Base-by-base conservation (phyloP, 179 eudicot species). In the Patellifolia procumbens region DNA sequence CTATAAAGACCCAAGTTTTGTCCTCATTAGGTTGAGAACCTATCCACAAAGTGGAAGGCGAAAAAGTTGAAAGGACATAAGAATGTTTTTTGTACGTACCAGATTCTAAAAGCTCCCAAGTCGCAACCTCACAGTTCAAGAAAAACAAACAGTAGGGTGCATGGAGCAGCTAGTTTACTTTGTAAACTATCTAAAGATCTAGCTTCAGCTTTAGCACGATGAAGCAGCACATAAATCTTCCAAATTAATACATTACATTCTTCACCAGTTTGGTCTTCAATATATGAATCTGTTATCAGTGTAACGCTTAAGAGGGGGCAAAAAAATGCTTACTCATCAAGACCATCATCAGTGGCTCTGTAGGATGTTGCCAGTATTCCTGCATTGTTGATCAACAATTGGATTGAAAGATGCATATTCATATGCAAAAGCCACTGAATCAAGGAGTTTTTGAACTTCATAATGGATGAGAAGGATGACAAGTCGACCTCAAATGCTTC, bases 301-400 rank as follows among this genome's bases (percentile, higher is more conserved):
- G 19, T 43, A 58, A 42, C 26, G 32, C 72, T 22, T 43, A 55
- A 58, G 45, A 56, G 55, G 34, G 31, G 13, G 35, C 29, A 73
- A 45, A 46, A 29, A 24, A 42, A 76, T 37, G 67, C 80, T 88
- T 86, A 94, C 98, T 86, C 85, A 76, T 94, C 98, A 74, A 79
- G 83, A 77, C 91, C 94, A 72, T 88, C 92, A 63, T 78, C 52
- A n/a, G 90, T 92, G 84, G 64, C 61, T 79, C 94, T 85, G 66
- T 67, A 74, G 69, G 97, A 87, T 53, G 89, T 91, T 82, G 97
- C 97, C 37, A 92, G 83, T 70, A 92, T 78, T 77, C 98, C 98
- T 51, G 97, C 98, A 80, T 94, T 94, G 83, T 94, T 94, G 74
- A 94, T 91, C 70, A 94, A 83, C 72, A 94, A 80, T 74, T 94